Evolutionary conservation across 2,329 filamentous ascomycete species (phyloP).

Genomic region (Botrytis paeoniae): DNA sequence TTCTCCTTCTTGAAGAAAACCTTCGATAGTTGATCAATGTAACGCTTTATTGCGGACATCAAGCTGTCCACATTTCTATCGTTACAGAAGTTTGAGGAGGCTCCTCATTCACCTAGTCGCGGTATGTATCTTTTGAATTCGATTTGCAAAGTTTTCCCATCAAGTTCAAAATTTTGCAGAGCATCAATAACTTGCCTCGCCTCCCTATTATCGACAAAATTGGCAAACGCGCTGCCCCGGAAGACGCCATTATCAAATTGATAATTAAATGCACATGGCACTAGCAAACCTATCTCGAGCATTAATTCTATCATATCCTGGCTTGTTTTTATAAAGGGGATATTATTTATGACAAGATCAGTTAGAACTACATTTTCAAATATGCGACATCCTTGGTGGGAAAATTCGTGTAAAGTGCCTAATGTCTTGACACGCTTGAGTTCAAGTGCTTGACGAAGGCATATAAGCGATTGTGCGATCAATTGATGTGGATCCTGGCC

Average conservation of each 20-base stretch:
- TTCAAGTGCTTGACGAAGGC: neutral
- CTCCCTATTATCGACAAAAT: constrained; percentile 94
- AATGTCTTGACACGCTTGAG: neutral
- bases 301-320: constrained; percentile 90
- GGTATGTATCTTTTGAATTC: constrained; percentile 81
- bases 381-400: neutral
- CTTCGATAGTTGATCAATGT: neutral
- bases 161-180: constrained; percentile 93
- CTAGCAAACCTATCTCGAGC: constrained; percentile 87
- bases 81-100: neutral
- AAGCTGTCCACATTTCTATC: neutral
- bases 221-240: constrained; percentile 91
- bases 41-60: neutral
- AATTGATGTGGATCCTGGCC: neutral
- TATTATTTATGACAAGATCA: constrained; percentile 99
- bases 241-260: constrained; percentile 99
- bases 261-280: constrained; percentile 98
- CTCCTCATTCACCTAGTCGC: neutral
- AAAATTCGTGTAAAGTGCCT: neutral
- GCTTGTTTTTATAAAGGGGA: constrained; percentile 96
- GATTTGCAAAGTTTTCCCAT: constrained; percentile 88
- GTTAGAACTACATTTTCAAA: constrained; percentile 89
- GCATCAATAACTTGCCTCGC: constrained; percentile 87
- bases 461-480: neutral
- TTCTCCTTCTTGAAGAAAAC: neutral